Base-by-base conservation (phyloP, 208 protist species). In the Trypanosoma avium region DNA sequence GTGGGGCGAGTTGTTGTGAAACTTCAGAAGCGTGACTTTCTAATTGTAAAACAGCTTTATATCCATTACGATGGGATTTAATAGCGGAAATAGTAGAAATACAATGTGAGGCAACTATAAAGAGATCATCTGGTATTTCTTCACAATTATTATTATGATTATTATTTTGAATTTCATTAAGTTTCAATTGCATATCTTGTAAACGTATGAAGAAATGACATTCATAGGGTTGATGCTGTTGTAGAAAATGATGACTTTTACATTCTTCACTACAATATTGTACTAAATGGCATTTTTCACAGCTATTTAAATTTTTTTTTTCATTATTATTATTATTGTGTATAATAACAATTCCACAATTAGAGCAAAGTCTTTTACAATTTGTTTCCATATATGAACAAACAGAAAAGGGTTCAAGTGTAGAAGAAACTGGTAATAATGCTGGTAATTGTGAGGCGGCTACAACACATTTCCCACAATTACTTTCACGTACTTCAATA, bases 1-100 rank as follows among this genome's bases (percentile, higher is more conserved):
- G 75, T n/a, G 81, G 82, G 57, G 77, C 68, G 2, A 92, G 61
- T 17, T 46, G 53, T 61, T 93, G 81, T 15, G 81, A 66, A 10
- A 92, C 78, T 53, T 88, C 86, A 17, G 75, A 68, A 12, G 46
- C 67, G 62, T 95, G 89, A 26, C 70, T 59, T 12, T 86, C 68
- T 7, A 95, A 66, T 46, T 61, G 59, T 33, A 79, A 43, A 24
- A 93, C 47, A 27, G 57, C 32, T 26, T 86, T 73, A 50, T 90
- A 58, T 8, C 82, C 86, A 12, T 45, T 36, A 3, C 72, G 61
- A 26, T 71, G 53, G 12, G 50, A 46, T 17, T 73, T 63, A 5
- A 85, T 57, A 19, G 72, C 82, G 6, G 79, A 60, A 4, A 91
- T 19, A n/a, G 89, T 92, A 13, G 86, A 87, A 64, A 95, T 86